These are phyloP conservation scores for Debaryomyces maramus DNA, from an alignment of 805 yeast species.

Conservation along the genomic window DNA sequence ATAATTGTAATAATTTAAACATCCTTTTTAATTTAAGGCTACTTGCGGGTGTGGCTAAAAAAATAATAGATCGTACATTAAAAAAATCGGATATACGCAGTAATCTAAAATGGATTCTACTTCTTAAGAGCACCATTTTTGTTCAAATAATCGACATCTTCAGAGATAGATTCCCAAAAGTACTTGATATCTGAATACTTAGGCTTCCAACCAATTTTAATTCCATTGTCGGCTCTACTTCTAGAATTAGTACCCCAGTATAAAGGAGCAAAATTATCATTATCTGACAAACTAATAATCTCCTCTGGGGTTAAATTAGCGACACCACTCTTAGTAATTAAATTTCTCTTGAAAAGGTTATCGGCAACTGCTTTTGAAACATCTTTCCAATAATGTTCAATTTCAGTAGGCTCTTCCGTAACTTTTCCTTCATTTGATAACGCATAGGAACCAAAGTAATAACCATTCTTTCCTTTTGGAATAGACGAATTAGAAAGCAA, in stretches of 20 bases:
- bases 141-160: conserved; percentile 15
- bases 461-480: conserved; percentile 32
- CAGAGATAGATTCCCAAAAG: conserved; percentile 19
- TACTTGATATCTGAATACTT: conserved; percentile 10
- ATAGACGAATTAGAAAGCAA: conserved; percentile 20
- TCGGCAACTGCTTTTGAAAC: conserved; percentile 22
- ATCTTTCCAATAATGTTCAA: conserved; percentile 29
- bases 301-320: conserved; percentile 14
- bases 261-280: conserved; percentile 16
- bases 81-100: no score
- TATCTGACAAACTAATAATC: conserved; percentile 13
- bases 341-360: conserved; percentile 14
- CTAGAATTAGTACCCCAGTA: conserved; percentile 29
- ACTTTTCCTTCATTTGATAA: conserved; percentile 9
- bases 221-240: conserved; percentile 25
- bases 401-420: conserved; percentile 12
- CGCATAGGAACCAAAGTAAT: conserved; percentile 31
- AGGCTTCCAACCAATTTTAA: conserved; percentile 29
- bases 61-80: no score
- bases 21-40: no score
- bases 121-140: conserved; percentile 1
- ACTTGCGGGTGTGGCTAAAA: no score
- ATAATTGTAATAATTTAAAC: no score
- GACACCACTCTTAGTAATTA: conserved; percentile 16
- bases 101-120: no score